Conservation (phyloP, 306 rosid species). For the Sphenostylis stenocarpa region DNA sequence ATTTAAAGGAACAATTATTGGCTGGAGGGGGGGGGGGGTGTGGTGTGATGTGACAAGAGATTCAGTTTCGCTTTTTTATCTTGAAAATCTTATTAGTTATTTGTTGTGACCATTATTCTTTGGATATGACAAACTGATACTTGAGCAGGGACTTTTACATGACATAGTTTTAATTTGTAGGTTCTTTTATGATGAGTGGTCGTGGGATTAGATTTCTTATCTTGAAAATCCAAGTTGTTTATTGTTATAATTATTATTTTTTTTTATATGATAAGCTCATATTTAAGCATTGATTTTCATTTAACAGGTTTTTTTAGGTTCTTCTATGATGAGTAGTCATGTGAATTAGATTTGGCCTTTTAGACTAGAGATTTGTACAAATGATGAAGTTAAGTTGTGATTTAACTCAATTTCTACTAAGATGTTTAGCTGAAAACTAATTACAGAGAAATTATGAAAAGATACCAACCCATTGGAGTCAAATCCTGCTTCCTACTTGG, state of each 20-base stretch:
- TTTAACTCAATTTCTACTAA: not conserved
- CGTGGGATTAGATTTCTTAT: not conserved
- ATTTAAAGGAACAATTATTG: not conserved
- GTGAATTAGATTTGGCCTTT: not conserved
- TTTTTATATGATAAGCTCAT: not conserved
- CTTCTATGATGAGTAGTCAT: constrained; percentile 5
- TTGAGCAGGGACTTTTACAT: not conserved
- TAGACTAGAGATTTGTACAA: constrained; percentile 8
- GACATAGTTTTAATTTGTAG: not conserved
- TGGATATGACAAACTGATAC: constrained; percentile 1
- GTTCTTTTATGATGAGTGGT: not conserved
- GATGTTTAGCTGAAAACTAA: not conserved
- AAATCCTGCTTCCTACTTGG: not conserved
- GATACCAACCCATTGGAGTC: not conserved
- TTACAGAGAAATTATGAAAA: not conserved
- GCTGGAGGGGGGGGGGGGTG: not conserved
- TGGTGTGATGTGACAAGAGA: not conserved
- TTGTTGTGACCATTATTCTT: constrained; percentile 1
- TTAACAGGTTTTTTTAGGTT: not conserved
- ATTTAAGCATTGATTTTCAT: not conserved
- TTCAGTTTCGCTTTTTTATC: constrained; percentile 6
- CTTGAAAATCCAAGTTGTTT: not conserved
- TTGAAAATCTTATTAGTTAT: not conserved
- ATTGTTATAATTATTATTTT: not conserved
- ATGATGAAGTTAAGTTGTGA: not conserved